These are phyloP conservation scores for Nemania sp. DNA, from an alignment of 2,329 filamentous ascomycete genomes.

Conservation along the genomic window DNA sequence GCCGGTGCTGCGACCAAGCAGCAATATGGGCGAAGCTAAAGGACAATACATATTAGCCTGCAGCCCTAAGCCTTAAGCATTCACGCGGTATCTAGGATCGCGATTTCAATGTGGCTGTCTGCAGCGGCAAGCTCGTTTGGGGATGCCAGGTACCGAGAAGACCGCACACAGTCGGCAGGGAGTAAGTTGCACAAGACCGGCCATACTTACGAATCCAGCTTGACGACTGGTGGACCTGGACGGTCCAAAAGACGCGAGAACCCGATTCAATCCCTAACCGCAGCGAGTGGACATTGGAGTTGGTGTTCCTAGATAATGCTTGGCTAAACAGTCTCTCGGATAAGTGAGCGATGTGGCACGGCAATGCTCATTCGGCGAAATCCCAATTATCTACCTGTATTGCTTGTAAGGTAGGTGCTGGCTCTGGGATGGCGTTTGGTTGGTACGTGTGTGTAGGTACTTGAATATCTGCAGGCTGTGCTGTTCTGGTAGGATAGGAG, in stretches of 20 bases:
- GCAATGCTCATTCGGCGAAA: slow-evolving; percentile 28
- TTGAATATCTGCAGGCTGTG: slow-evolving; percentile 18
- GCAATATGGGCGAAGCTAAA: slow-evolving; percentile 66
- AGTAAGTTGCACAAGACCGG: slow-evolving; percentile 25
- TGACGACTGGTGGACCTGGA: slow-evolving; percentile 51
- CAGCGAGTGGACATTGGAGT: slow-evolving; percentile 41
- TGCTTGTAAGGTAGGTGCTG: slow-evolving; percentile 17
- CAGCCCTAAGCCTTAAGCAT: slow-evolving; percentile 13
- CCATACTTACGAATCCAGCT: slow-evolving; percentile 52
- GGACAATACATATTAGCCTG: slow-evolving; percentile 41
- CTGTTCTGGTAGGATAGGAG: neutral
- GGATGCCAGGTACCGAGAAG: slow-evolving; percentile 18
- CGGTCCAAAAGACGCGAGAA: slow-evolving; percentile 45
- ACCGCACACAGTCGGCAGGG: slow-evolving; percentile 17
- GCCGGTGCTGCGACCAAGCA: slow-evolving; percentile 63
- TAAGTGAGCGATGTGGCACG: slow-evolving; percentile 22
- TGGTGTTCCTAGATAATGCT: slow-evolving; percentile 31
- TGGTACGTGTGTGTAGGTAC: slow-evolving; percentile 11
- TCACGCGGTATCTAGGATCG: slow-evolving; percentile 10
- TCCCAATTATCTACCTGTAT: slow-evolving; percentile 4
- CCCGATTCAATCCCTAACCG: slow-evolving; percentile 40
- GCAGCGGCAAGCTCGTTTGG: slow-evolving; percentile 35
- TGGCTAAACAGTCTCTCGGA: slow-evolving; percentile 25
- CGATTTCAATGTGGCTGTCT: slow-evolving; percentile 25
- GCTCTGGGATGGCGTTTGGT: slow-evolving; percentile 13